phyloP scores from a whole-genome alignment of 2,329 filamentous ascomycete species.

The Aspergillus tubingensis region DNA sequence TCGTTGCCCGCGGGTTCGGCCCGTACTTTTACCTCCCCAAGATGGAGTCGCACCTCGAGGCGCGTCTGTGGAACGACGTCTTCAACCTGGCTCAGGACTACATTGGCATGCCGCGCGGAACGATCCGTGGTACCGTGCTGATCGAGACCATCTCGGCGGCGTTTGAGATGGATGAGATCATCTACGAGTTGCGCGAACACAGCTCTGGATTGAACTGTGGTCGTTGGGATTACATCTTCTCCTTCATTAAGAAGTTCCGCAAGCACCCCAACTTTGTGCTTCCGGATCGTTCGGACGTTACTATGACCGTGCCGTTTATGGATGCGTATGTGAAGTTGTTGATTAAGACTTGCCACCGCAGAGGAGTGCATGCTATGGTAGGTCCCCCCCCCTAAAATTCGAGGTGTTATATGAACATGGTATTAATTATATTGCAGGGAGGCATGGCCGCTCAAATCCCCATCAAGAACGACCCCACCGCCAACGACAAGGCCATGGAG shows the following conservation, averaged over 20 bases:
- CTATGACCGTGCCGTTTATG: constrained; percentile 99
- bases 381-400: constrained; percentile 10
- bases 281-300: constrained; percentile 85
- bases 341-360: constrained; percentile 96
- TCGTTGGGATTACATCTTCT: constrained; percentile 99
- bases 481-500: constrained; percentile 94
- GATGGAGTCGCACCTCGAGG: constrained; percentile 97
- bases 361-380: constrained; percentile 95
- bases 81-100: constrained; percentile 97
- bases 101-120: constrained; percentile 84
- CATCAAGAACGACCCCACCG: constrained; percentile 89
- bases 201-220: constrained; percentile 96
- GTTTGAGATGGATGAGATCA: constrained; percentile 99
- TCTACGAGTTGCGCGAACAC: constrained; percentile 97
- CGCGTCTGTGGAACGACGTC: constrained; percentile 94
- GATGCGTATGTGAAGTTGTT: constrained; percentile 93
- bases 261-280: constrained; percentile 91
- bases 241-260: constrained; percentile 98
- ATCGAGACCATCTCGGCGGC: constrained; percentile 98
- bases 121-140: constrained; percentile 89
- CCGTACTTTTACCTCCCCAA: constrained; percentile 99
- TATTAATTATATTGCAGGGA: too few species aligned
- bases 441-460: constrained; percentile 99
- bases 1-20: constrained; percentile 78
- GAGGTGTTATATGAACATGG: too few species aligned